These are phyloP conservation scores for Keithomyces neogunnii DNA, from an alignment of 2,329 filamentous ascomycete species.

Conservation along the genomic window DNA sequence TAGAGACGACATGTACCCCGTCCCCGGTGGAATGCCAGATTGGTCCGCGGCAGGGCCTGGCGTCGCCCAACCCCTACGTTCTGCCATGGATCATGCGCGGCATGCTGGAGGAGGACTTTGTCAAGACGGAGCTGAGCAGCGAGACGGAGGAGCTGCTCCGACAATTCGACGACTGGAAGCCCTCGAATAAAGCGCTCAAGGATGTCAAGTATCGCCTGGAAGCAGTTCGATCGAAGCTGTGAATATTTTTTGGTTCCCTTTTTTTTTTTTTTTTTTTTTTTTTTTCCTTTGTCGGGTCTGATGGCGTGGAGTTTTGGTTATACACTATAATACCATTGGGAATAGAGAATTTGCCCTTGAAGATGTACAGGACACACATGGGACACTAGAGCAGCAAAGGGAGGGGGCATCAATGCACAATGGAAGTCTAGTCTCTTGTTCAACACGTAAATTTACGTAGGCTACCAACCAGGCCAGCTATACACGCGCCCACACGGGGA, in stretches of 20 bases:
- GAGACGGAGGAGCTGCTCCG: constrained; percentile 75
- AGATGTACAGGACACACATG: neutral
- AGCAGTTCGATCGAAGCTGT: constrained; percentile 78
- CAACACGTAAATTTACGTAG: no score
- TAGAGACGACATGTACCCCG: constrained; percentile 58
- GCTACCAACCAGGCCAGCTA: no score
- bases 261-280: neutral
- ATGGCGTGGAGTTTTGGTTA: neutral
- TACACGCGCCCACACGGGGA: no score
- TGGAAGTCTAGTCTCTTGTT: no score
- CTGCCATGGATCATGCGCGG: constrained; percentile 95
- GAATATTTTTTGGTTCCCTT: constrained; percentile 7
- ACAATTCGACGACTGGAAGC: constrained; percentile 92
- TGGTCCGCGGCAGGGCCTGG: constrained; percentile 21
- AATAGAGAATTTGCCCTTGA: neutral
- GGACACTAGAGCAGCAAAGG: neutral
- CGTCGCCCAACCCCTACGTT: constrained; percentile 72
- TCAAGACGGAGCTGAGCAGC: constrained; percentile 67
- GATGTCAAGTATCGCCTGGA: constrained; percentile 94
- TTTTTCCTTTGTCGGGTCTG: neutral
- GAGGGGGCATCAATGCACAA: no score
- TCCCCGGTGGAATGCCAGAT: constrained; percentile 24
- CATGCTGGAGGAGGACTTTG: constrained; percentile 82
- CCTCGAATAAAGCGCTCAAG: constrained; percentile 79
- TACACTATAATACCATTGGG: no score